Evolutionary conservation across 345 rosid genomes (phyloP).

Genomic region (Hypericum perforatum): DNA sequence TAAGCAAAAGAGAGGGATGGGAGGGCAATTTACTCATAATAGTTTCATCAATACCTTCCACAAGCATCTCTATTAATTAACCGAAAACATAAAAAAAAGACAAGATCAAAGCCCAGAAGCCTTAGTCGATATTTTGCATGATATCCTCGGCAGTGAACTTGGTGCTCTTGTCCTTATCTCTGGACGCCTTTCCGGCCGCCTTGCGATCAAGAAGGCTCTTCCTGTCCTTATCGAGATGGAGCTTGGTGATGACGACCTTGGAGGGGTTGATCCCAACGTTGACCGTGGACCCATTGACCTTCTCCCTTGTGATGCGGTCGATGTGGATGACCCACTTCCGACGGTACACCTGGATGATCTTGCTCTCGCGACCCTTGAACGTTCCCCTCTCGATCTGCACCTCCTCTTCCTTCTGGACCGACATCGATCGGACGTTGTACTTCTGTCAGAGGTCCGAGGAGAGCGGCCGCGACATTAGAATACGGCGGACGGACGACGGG

Average conservation of each 20-base stretch:
- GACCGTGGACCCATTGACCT: no score
- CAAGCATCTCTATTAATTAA: no score
- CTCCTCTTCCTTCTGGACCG: conserved; percentile 1
- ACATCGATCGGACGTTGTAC: neutral
- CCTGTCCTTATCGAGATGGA: no score
- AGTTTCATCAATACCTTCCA: no score
- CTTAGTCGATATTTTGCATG: neutral
- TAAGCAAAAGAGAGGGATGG: no score
- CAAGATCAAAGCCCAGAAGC: no score
- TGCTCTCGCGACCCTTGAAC: neutral
- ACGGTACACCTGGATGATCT: neutral
- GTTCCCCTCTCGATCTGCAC: neutral
- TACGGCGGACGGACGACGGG: neutral
- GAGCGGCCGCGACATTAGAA: neutral
- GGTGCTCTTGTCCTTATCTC: conserved; percentile 1
- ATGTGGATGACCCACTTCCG: conserved; percentile 3
- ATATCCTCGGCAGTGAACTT: no score
- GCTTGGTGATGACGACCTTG: no score
- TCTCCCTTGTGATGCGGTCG: conserved; percentile 3
- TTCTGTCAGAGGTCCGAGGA: conserved; percentile 5
- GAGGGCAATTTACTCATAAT: no score
- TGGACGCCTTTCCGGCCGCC: neutral
- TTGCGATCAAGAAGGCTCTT: neutral
- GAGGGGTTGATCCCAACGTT: no score
- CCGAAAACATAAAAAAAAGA: no score